Base-by-base conservation (phyloP, 768 basidiomycete species). In the Mycena rosella region DNA sequence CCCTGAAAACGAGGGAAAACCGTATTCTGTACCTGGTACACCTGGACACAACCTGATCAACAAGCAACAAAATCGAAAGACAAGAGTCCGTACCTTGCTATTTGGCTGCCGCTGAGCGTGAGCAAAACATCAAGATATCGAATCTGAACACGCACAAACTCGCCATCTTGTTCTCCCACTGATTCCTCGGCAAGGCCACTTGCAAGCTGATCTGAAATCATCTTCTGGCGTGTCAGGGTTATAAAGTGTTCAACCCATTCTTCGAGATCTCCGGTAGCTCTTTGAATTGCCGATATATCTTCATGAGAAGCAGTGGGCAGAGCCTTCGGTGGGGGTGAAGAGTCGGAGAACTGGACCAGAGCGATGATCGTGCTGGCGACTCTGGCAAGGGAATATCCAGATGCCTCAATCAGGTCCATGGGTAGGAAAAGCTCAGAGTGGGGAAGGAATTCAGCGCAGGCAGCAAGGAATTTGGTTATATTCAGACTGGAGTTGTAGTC, bases 361-460 rank as follows among this genome's bases (percentile, higher is more conserved):
- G 88, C 83, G 54, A 87, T 73, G 49, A 90, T 80, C 22, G 86
- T 83, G 49, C 76, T 76, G 42, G 88, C 88, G 22, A 90, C 88
- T 56, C 87, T 81, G 27, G 80, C 82, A 34, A 88, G 77, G 32
- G 80, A 75, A 65, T 85, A 83, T 17, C 81, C 75, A n/a, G 83
- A 83, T 40, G 78, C 77, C 69, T 86, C 84, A 34, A 82, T 78
- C 40, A 89, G 78, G 72, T 87, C 86, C 60, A 84, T 82, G 15
- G 82, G 80, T 38, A 81, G 78, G 66, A 88, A 87, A 29, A 86
- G 76, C 45, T 84, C 84, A 42, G 81, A 78, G n/a, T 79, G 72
- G 51, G 78, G 67, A 44, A 88, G 71, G n/a, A n/a, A n/a, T 14
- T 83, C 84, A 57, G 83, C 76, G 68, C 83, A 86, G 0, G 84